These are phyloP conservation scores for Talaromyces amestolkiae DNA, from an alignment of 2,329 filamentous ascomycete species.

Conservation along the genomic window DNA sequence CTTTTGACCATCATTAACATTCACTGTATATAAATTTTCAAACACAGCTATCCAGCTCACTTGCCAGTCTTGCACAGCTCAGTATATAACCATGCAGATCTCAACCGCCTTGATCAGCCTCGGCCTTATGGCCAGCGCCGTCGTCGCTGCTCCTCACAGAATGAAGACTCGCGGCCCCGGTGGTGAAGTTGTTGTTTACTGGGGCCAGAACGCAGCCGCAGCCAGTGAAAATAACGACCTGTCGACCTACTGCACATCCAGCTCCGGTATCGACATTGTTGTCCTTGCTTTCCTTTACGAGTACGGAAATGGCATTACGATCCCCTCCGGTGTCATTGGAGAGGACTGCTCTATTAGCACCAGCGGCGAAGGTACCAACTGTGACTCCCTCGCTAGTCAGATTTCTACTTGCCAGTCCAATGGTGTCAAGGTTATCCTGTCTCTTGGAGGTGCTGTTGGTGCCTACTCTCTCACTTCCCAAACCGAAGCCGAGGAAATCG, in stretches of 20 bases:
- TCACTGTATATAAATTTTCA: constrained; percentile 19
- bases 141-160: constrained; percentile 16
- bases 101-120: constrained; percentile 8
- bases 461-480: constrained; percentile 37
- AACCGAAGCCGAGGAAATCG: constrained; percentile 43
- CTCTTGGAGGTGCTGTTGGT: constrained; percentile 45
- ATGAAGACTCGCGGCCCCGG: constrained; percentile 15
- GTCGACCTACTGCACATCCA: constrained; percentile 37
- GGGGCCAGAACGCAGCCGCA: constrained; percentile 16
- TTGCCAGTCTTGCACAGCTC: neutral
- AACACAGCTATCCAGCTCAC: neutral
- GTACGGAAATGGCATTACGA: constrained; percentile 28
- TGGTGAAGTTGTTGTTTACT: constrained; percentile 17
- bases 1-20: constrained; percentile 10
- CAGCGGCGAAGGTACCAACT: constrained; percentile 24
- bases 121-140: constrained; percentile 12
- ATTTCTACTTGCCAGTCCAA: constrained; percentile 45
- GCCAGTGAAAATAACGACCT: constrained; percentile 19
- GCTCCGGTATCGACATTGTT: constrained; percentile 44
- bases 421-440: constrained; percentile 48
- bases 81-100: constrained; percentile 14
- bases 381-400: constrained; percentile 40
- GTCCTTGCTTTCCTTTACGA: constrained; percentile 46
- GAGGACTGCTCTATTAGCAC: constrained; percentile 15
- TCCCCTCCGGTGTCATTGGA: constrained; percentile 15